Evolutionary conservation across 805 yeast species (phyloP), one percentile per base, ranked within the genome.

Genomic region (Sugiyamaella qingdaonensis): DNA sequence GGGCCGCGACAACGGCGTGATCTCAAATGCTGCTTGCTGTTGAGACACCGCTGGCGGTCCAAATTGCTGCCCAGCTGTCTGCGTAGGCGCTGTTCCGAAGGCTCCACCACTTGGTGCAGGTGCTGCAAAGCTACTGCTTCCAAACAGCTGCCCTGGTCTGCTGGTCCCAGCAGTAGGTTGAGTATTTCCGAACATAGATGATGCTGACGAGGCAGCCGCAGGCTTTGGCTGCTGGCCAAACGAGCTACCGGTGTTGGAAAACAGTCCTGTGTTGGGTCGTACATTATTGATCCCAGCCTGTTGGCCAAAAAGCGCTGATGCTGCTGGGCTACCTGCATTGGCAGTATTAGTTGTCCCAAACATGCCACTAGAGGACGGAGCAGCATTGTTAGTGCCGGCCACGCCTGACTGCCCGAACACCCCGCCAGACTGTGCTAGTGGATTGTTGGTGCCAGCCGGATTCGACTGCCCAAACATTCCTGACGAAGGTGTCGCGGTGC

Each of bases 1-100:
- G 4, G 81, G 82, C 33, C 85, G 64, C 0, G 85, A 78, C 69
- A 80, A 73, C 1, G 84, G 78, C 1, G 83, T 79, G 52, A 81
- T 63, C 54, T 49, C 34, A 21, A 19, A 33, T 18, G 24, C 32
- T 2, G 36, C 39, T 34, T 29, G 48, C 29, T 47, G 54, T 43
- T n/a, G n/a, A n/a, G n/a, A n/a, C n/a, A n/a, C n/a, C 29, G 29
- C 29, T 24, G 29, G 7, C 29, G 3, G 29, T 24, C 29, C 29
- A 7, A 7, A 24, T 7, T 24, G 29, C 29, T 24, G 29, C 7
- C 29, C 29, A 24, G 7, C 29, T 24, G 29, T 24, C 29, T 24
- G 29, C 29, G 29, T 24, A 7, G 29, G 29, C 29, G 7, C 29
- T 4, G 29, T 7, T 4, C 29, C 29, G 7, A 24, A 24, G 7